phyloP scores from a whole-genome alignment of 176 grass and related monocot genomes.

The Hordeum vulgare region MorexV3_pseudomolecules_assembly NC_058522.1:432562965-432563464 shows the following conservation, averaged over 20 bases:
- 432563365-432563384: not conserved
- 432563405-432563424: not conserved
- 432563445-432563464: not conserved
- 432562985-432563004: not conserved
- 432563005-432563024: conserved; percentile 12
- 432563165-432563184: not conserved
- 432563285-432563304: conserved; percentile 5
- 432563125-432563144: not conserved
- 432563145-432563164: not conserved
- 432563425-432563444: not conserved
- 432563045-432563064: not conserved
- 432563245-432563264: conserved; percentile 2
- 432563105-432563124: not conserved
- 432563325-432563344: not conserved
- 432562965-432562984: not conserved
- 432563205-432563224: not conserved
- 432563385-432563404: not conserved
- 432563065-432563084: not conserved
- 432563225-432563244: not conserved
- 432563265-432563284: not conserved
- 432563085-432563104: not conserved
- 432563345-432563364: not conserved
- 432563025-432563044: conserved; percentile 24
- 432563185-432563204: not conserved
- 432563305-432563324: not conserved